Base-by-base conservation (phyloP, 768 basidiomycete genomes). In the Crucibulum laeve region DNA sequence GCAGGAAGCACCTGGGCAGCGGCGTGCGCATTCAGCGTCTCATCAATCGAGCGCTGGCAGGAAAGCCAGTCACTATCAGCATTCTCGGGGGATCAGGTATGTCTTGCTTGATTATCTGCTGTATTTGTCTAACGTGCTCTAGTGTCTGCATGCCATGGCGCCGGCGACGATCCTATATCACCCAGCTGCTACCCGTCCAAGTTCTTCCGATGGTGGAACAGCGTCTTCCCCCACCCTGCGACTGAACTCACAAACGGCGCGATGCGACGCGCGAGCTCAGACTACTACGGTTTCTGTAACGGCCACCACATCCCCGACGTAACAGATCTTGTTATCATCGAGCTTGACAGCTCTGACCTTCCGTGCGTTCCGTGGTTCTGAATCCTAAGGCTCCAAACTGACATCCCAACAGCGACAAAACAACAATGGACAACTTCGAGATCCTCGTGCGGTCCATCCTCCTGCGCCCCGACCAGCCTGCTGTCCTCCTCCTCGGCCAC, bases 231-330 rank as follows among this genome's bases (percentile, higher is more conserved):
- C 0, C 91, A 99, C 62, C 95, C 95, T 0, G 94, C 93, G 1
- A 92, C 94, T 8, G 94, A 98, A 61, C 78, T 99, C 53, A 99
- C 95, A 21, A 99, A 99, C 62, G 95, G 95, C 25, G 95, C 95
- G 3, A 87, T 94, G 77, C 77, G 91, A 13, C 82, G 84, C 39
- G 93, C 94, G 17, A 86, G 87, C 63, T 92, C 93, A 1, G 86
- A 83, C 8, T 99, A 99, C 68, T 99, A 94, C 70, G 88, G 86
- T 6, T 98, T 84, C 68, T 99, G 95, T 73, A 88, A 82, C 53
- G 76, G 78, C 1, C 94, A 96, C 53, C 95, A 99, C 58, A 73
- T 98, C 8, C 95, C 95, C 4, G 96, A 99, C 59, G 69, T 80
- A 38, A 91, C 91, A 10, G 96, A 98, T 72, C 75, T 99, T 43